Evolutionary conservation across 345 rosid species (phyloP).

Genomic region (Acer yangbiense): DNA sequence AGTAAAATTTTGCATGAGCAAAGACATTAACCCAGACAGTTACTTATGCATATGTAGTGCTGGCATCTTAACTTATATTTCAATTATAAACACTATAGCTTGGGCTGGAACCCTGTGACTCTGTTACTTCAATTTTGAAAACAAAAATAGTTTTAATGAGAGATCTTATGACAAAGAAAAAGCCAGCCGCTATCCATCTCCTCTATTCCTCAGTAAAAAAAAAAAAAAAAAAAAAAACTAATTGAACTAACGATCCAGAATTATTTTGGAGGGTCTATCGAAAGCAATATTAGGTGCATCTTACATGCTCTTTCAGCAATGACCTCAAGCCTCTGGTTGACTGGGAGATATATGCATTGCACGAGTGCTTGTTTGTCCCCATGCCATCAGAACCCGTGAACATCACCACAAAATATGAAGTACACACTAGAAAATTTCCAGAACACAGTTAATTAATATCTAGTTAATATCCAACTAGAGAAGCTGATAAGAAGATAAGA

Average conservation of each 20-base stretch:
- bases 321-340: conserved; percentile 89
- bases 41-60: background rate
- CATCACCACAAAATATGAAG: conserved; percentile 92
- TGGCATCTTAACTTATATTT: background rate
- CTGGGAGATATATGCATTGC: conserved; percentile 79
- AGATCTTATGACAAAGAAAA: background rate
- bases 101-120: background rate
- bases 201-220: background rate
- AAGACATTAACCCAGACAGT: background rate
- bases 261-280: background rate
- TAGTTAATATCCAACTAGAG: conserved; percentile 8
- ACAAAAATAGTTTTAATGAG: background rate
- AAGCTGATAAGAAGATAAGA: conserved; percentile 6
- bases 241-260: background rate
- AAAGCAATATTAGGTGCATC: conserved; percentile 26
- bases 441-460: conserved; percentile 19
- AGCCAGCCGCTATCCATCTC: background rate
- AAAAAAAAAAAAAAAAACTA: too few species aligned
- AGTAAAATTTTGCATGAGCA: background rate
- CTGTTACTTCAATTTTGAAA: background rate
- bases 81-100: background rate
- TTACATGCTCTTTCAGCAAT: conserved; percentile 78
- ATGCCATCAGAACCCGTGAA: conserved; percentile 52
- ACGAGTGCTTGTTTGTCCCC: conserved; percentile 44
- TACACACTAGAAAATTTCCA: conserved; percentile 58